Evolutionary conservation across 2,329 filamentous ascomycete species (phyloP), one percentile per base, ranked within the genome.

Genomic region (Dryadomyces quercus-mongolicae): DNA sequence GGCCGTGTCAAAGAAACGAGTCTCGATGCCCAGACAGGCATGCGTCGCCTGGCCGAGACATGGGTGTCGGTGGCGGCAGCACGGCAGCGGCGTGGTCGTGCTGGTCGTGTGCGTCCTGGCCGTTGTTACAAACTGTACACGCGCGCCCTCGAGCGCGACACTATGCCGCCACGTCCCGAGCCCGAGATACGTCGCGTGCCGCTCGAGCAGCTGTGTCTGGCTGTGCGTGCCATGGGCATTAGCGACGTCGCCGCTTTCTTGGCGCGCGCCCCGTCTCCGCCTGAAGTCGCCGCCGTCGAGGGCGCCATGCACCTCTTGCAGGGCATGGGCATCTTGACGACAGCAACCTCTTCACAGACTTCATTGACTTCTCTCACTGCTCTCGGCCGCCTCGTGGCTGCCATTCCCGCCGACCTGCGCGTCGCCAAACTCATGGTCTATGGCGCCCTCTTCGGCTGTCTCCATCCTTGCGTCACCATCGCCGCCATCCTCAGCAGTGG

Each of bases 91-190:
- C 84, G 90, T 54, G 93, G 93, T 65, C 85, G 93, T 72, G 93
- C 93, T 31, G 93, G 93, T 64, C 85, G 93, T 77, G 93, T 98
- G 0, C 82, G 89, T 54, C 87, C 87, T 22, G 93, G 93, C 54
- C 84, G 82, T 60, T 97, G 92, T 74, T 98, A 95, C 75, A 97
- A 97, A 69, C 77, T 98, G 2, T 98, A 89, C 68, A 97, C 93
- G 1, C 79, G 84, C 56, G 88, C 86, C 60, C 83, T 92, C 8
- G 93, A 98, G 65, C 42, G 25, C n/a, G 68, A 71, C 54, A 78
- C 77, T 54, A 96, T 97, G 91, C 76, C 82, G 2, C 86, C 90
- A 61, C 79, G 92, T 8, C 90, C 93, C 1, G 90, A 96, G 56
- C 93, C 93, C 0, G 93, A 98, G 67, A 96, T 98, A 60, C 81